Evolutionary conservation across 257 asterid genomes (phyloP), one percentile per base, ranked within the genome.

Genomic region (Petrea volubilis): DNA sequence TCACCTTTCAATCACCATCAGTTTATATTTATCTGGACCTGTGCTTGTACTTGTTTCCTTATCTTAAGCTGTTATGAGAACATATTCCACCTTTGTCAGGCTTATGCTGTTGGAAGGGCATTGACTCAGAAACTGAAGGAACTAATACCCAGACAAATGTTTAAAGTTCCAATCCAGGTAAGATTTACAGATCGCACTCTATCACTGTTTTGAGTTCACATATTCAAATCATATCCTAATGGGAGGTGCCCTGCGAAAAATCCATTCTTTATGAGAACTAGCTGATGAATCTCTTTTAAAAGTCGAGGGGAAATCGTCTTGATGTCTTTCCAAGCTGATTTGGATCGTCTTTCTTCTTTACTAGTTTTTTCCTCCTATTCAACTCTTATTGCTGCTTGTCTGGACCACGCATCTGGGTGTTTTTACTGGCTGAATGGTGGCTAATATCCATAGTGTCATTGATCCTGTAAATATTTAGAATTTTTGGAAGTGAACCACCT

Each of bases 101-200:
- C 99, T 76, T 95, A 95, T 88, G 60, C 92, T 72, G 87, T 95
- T 71, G 99, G 99, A 70, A 85, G 98, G 84, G 99, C 99, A 80
- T 87, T 95, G 85, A 95, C 99, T 74, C 96, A 81, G 76, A 95
- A 88, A 78, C 84, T 95, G 79, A 95, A 95, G 90, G 99, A 95
- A 83, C 80, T 95, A 53, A 95, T 95, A 70, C 99, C 99, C 13
- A 87, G 97, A 73, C 99, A 95, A 81, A 91, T 95, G 99, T 95
- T 95, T 81, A 95, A 92, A 95, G 82, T 95, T 15, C 99, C 99
- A 60, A 95, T 95, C 82, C 99, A 95, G 97, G 99, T 94, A 82
- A 58, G 67, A 23, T 40, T 68, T 52, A 24, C 47, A 18, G 56
- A 25, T 62, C n/a, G 38, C 38, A 57, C 43, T 24, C 8, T 43